Conservation (phyloP, 2,329 filamentous ascomycete genomes). For the Fusarium stilboides region DNA sequence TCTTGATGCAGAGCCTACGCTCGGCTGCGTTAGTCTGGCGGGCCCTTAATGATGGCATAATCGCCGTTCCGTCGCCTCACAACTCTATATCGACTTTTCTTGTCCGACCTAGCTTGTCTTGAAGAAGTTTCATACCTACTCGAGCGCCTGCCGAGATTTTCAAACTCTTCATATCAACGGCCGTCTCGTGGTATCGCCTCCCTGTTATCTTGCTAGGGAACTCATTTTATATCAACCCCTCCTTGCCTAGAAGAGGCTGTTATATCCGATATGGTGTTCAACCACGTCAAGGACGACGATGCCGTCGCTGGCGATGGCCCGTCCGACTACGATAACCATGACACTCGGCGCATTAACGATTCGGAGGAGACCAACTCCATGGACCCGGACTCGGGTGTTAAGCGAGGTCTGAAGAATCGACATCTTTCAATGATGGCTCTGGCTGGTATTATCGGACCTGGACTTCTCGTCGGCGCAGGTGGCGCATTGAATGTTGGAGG, state of each 20-base stretch:
- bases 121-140: constrained; percentile 27
- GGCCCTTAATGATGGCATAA: constrained; percentile 49
- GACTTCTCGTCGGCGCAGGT: constrained; percentile 79
- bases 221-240: constrained; percentile 3
- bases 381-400: constrained; percentile 76
- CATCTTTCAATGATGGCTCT: constrained; percentile 77
- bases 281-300: constrained; percentile 41
- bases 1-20: constrained; percentile 33
- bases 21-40: constrained; percentile 46
- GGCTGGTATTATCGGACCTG: constrained; percentile 77
- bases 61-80: constrained; percentile 29
- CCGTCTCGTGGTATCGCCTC: not conserved
- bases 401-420: constrained; percentile 77
- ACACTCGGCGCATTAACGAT: constrained; percentile 33
- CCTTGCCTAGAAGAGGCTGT: constrained; percentile 19
- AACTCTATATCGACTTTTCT: constrained; percentile 43
- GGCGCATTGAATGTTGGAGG: constrained; percentile 78
- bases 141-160: not conserved
- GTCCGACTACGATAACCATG: constrained; percentile 40
- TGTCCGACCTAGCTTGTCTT: constrained; percentile 12
- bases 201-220: constrained; percentile 6
- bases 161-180: constrained; percentile 6
- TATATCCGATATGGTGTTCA: constrained; percentile 32
- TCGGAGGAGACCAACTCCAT: constrained; percentile 59
- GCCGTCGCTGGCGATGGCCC: constrained; percentile 40